Base-by-base conservation (phyloP, 495 filamentous ascomycete species). In the Glonium stellatum region DNA sequence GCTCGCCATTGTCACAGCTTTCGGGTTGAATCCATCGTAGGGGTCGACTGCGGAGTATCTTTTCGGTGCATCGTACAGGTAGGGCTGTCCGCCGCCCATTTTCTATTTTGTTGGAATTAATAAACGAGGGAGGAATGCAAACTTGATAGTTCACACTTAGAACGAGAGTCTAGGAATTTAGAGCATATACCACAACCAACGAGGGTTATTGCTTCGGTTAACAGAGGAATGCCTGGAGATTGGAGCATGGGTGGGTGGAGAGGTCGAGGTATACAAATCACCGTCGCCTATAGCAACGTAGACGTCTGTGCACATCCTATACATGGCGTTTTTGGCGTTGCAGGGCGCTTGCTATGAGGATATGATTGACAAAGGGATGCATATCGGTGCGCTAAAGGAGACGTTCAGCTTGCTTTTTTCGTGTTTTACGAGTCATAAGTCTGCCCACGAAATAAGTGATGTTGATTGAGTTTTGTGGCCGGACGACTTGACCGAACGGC, bases 1-100 rank as follows among this genome's bases (percentile, higher is more conserved):
- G 71, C 86, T 90, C 58, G 87, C 86, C 70, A 87, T 79, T 9
- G 89, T 88, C 36, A 87, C 82, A 56, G 86, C 85, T 67, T 89
- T 93, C 13, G 91, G 91, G 67, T 96, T 88, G 75, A 93, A 96
- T 0, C 71, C 67, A 36, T 87, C 77, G 36, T 76, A 79, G 21
- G 77, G 79, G 55, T 78, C 78, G 60, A 70, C 63, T 67, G 80
- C 78, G 54, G 69, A 73, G 57, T 78, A 76, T 48, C 62, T 79
- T 69, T 70, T 73, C 55, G 76, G 79, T 59, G 63, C 70, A 66
- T 85, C 81, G 74, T 95, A 95, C 73, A 95, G 76, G 77, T 86
- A 95, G 55, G 90, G 90, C 76, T 80, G 84, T 54, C 56, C 59
- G 61, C 62, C 50, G 55, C 58, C 65, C 65, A 68, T 68, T 55